phyloP scores from a whole-genome alignment of 805 yeast genomes.

The Saccharomycopsis oosterbeekiorum region DNA sequence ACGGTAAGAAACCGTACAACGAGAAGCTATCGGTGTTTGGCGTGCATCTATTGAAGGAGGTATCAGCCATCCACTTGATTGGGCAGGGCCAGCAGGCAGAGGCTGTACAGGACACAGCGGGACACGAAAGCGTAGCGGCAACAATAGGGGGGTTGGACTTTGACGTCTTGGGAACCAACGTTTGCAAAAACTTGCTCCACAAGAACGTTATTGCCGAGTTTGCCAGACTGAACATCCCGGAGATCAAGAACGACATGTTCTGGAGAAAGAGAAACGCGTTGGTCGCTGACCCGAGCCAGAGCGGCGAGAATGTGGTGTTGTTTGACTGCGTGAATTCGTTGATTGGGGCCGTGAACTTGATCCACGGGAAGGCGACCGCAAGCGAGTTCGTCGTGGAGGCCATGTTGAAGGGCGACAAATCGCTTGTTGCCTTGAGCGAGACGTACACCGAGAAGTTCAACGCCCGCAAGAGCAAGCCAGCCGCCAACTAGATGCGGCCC shows the following conservation, averaged over 20 bases:
- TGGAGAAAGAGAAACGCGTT: slow-evolving; percentile 53
- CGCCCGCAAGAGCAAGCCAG: not conserved
- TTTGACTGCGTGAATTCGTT: slow-evolving; percentile 50
- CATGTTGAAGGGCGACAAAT: slow-evolving; percentile 28
- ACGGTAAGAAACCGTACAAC: slow-evolving; percentile 82
- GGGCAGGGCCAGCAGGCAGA: slow-evolving; percentile 24
- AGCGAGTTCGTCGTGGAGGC: slow-evolving; percentile 47
- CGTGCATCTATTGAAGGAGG: slow-evolving; percentile 44
- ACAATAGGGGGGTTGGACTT: slow-evolving; percentile 41
- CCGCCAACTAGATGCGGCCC: not conserved
- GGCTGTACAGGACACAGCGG: not conserved
- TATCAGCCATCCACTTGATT: slow-evolving; percentile 35
- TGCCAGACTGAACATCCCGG: slow-evolving; percentile 32
- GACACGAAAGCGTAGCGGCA: slow-evolving; percentile 21
- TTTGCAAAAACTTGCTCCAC: slow-evolving; percentile 42
- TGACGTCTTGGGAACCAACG: slow-evolving; percentile 49
- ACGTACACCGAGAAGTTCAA: slow-evolving; percentile 3
- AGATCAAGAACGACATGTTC: slow-evolving; percentile 46
- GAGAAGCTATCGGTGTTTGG: slow-evolving; percentile 76
- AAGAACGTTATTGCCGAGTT: slow-evolving; percentile 42
- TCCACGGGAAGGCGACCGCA: slow-evolving; percentile 52
- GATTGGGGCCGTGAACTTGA: slow-evolving; percentile 57
- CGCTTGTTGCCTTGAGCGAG: slow-evolving; percentile 11
- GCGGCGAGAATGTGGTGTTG: slow-evolving; percentile 48
- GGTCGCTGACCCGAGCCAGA: slow-evolving; percentile 33